Evolutionary conservation across 805 yeast genomes (phyloP).

Genomic region (Wilhelminamyces savonicus): DNA sequence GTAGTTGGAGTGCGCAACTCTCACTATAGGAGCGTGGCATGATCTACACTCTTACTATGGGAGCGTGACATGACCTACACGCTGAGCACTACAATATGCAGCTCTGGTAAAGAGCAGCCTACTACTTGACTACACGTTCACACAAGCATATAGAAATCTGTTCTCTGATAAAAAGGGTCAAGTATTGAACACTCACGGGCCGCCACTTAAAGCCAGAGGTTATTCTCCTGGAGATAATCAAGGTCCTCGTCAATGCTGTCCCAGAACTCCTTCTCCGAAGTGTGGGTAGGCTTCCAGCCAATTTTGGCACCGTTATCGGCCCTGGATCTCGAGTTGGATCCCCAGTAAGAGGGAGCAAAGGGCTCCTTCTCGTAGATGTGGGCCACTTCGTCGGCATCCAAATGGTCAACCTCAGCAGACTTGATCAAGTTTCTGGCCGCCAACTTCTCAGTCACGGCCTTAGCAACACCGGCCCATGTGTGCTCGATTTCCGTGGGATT

Average conservation of each 20-base stretch:
- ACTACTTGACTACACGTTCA: no score
- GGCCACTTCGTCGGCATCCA: constrained; percentile 9
- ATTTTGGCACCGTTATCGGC: constrained; percentile 17
- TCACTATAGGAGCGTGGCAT: no score
- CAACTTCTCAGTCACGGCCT: constrained; percentile 13
- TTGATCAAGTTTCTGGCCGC: constrained; percentile 6
- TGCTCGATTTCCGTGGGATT: constrained; percentile 13
- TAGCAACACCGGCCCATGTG: constrained; percentile 21
- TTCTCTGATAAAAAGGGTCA: no score
- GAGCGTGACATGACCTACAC: no score
- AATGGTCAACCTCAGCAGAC: constrained; percentile 9
- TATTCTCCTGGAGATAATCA: constrained; percentile 4
- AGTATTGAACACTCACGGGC: no score
- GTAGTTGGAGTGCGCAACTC: no score
- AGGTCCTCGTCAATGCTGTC: constrained; percentile 12
- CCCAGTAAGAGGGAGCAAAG: constrained; percentile 17
- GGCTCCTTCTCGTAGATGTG: constrained; percentile 6
- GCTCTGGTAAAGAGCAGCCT: no score
- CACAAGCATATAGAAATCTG: no score
- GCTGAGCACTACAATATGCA: no score
- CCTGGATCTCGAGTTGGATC: constrained; percentile 19
- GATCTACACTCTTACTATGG: no score
- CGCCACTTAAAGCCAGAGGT: neutral
- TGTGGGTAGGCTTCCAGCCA: constrained; percentile 21
- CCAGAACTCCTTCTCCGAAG: constrained; percentile 9